Evolutionary conservation across 257 asterid genomes (phyloP), one percentile per base, ranked within the genome.

Genomic region (Nicotiana sylvestris): DNA sequence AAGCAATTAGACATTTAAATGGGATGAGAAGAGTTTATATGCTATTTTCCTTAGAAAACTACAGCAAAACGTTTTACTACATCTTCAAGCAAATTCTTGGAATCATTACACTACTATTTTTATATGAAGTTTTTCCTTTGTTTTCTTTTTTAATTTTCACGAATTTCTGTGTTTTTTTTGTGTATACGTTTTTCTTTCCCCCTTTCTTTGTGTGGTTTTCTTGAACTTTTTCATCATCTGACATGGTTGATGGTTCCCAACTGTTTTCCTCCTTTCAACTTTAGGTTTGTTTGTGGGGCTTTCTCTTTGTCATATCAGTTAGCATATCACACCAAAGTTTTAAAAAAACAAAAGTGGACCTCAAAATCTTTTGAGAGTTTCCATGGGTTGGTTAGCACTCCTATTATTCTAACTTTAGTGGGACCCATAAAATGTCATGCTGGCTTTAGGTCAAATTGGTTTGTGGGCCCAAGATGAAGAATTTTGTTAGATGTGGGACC

Each of bases 221-320:
- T 77, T 11, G 5, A 35, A 32, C 21, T 33, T 78, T 32, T 35
- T 11, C 25, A 76, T 68, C 46, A 74, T 83, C 74, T 83, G 85
- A 86, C 81, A 83, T 83, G 88, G 84, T 85, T 80, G 81, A 83
- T 83, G 89, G 84, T 85, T 80, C 82, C 86, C 92, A 89, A 87
- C 91, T 87, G 87, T 85, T 84, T 12, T 74, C 81, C 66, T 86
- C 58, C 82, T 85, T 83, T 83, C 81, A 77, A 46, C 80, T 66
- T 82, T 81, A 79, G 68, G 57, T 64, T 57, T 86, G 80, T 78
- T 84, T 86, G 87, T 76, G 83, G 78, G 85, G 66, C 92, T 91
- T 87, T 86, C 83, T 74, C 83, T 87, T 88, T 86, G 88, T 76
- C 91, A 86, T 55, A 8, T 51, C 88, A 82, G 29, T 72, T 39